Conservation (phyloP, 768 basidiomycete genomes). For the Termitomyces sp. region DNA sequence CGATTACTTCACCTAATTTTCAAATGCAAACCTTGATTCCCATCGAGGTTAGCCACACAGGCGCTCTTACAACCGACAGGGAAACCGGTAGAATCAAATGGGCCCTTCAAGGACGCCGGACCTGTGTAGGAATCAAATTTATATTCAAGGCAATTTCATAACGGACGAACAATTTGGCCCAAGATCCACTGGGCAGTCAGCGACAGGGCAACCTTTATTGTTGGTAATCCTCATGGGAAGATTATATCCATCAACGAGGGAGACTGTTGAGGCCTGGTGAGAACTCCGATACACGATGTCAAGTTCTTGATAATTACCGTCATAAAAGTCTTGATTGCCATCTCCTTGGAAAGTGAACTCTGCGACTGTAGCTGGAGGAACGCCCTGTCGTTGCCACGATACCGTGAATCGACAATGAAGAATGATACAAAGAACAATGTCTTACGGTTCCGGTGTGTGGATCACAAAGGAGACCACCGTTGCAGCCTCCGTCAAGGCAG, state of each 20-base stretch:
- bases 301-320: slow-evolving; percentile 36
- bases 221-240: slow-evolving; percentile 54
- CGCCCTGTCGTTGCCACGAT: slow-evolving; percentile 33
- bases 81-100: slow-evolving; percentile 43
- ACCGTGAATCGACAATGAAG: background rate
- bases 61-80: slow-evolving; percentile 55
- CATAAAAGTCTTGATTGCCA: slow-evolving; percentile 54
- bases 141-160: background rate
- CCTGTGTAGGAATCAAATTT: slow-evolving; percentile 21
- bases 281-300: background rate
- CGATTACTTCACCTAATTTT: background rate
- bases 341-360: slow-evolving; percentile 59
- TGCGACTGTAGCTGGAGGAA: slow-evolving; percentile 69
- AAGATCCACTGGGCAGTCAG: slow-evolving; percentile 55
- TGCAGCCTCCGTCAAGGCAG: slow-evolving; percentile 66
- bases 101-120: slow-evolving; percentile 45
- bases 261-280: slow-evolving; percentile 32
- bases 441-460: slow-evolving; percentile 47
- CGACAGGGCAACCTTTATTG: slow-evolving; percentile 44
- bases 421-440: background rate
- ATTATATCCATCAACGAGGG: slow-evolving; percentile 60
- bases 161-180: slow-evolving; percentile 42
- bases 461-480: slow-evolving; percentile 64
- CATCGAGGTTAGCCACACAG: slow-evolving; percentile 37
- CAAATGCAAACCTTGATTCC: slow-evolving; percentile 22